Evolutionary conservation across 495 filamentous ascomycete species (phyloP).

Genomic region (Bacidia rubella): DNA sequence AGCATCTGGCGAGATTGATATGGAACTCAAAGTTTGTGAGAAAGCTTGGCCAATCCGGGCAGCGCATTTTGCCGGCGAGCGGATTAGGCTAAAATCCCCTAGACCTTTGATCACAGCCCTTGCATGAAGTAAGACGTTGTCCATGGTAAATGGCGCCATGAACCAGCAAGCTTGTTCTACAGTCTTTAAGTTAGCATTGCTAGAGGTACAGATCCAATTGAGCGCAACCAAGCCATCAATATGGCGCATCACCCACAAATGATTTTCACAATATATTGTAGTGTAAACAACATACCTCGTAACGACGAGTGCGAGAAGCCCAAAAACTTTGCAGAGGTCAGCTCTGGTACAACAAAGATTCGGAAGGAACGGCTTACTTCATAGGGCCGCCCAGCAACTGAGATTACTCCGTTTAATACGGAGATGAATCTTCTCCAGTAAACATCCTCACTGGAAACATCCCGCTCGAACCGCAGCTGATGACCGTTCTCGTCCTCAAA

Average conservation of each 20-base stretch:
- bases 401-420: conserved; percentile 41
- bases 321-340: conserved; percentile 35
- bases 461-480: conserved; percentile 41
- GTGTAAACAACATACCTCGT: conserved; percentile 17
- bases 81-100: conserved; percentile 51
- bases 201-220: too few species aligned
- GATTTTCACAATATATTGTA: neutral
- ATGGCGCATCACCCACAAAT: too few species aligned
- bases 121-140: conserved; percentile 29
- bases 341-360: neutral
- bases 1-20: conserved; percentile 30
- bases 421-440: conserved; percentile 43
- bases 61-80: conserved; percentile 58
- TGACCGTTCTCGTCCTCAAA: conserved; percentile 65
- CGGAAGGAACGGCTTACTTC: conserved; percentile 8
- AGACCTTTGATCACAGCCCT: conserved; percentile 42
- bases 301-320: conserved; percentile 77
- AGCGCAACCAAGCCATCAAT: too few species aligned
- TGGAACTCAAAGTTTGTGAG: conserved; percentile 51
- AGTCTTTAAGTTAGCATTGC: neutral
- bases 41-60: conserved; percentile 77
- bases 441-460: conserved; percentile 38
- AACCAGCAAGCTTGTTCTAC: conserved; percentile 49
- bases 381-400: conserved; percentile 50
- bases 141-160: conserved; percentile 49